A percentile compares a stretch with the other conserved stretches of the same genome.
Conservation (phyloP, 768 basidiomycete species). For the Xerocomellus amylosporus region DNA sequence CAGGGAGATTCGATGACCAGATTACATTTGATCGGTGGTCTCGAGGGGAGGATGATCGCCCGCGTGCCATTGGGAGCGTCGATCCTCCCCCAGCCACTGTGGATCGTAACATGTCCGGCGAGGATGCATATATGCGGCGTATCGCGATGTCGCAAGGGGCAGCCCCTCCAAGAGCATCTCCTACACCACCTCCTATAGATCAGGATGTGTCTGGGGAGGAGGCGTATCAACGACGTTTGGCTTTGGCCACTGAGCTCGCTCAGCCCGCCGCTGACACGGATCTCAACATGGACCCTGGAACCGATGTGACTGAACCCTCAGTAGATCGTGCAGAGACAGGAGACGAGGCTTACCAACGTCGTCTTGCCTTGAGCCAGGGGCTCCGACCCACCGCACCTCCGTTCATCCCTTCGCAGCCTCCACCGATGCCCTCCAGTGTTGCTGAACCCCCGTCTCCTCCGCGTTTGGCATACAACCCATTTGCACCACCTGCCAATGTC, state of each 20-base stretch:
- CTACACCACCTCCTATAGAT: constrained; percentile 40
- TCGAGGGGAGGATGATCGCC: constrained; percentile 47
- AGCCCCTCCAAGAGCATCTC: constrained; percentile 20
- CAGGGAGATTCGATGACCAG: constrained; percentile 36
- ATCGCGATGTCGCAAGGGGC: constrained; percentile 59
- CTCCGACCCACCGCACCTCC: constrained; percentile 30
- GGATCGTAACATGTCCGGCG: constrained; percentile 59
- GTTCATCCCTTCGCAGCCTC: constrained; percentile 24
- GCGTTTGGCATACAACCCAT: constrained; percentile 64
- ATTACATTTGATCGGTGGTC: constrained; percentile 54
- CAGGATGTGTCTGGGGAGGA: constrained; percentile 68
- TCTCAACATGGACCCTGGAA: constrained; percentile 11
- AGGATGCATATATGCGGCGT: constrained; percentile 78
- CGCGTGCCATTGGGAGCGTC: constrained; percentile 23
- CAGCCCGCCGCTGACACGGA: constrained; percentile 19
- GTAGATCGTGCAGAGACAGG: constrained; percentile 43
- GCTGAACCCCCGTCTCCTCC: constrained; percentile 43
- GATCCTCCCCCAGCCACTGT: constrained; percentile 36
- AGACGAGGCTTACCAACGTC: constrained; percentile 67
- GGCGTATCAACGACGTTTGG: constrained; percentile 70
- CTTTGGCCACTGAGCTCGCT: constrained; percentile 49
- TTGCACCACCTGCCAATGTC: constrained; percentile 59
- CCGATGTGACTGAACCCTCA: constrained; percentile 4
- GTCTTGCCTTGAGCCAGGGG: constrained; percentile 53
- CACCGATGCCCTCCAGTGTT: constrained; percentile 21